Base-by-base conservation (phyloP, 257 asterid genomes). In the Lycium barbarum region DNA sequence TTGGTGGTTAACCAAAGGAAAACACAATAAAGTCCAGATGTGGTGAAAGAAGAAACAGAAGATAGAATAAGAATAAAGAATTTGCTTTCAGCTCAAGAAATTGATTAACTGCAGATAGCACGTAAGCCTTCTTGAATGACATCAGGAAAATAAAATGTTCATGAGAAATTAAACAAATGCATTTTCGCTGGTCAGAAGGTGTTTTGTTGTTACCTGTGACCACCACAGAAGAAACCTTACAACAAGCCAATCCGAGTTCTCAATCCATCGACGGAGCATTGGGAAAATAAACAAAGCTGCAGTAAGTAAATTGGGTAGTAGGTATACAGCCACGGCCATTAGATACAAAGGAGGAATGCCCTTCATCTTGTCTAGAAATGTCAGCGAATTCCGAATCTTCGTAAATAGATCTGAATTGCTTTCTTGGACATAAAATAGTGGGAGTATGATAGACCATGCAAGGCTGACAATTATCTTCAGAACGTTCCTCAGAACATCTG, bases 211-310 rank as follows among this genome's bases (percentile, higher is more conserved):
- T 88, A 96, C 99, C 98, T 96, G 99, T 79, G 99, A 93, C 99
- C 99, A 97, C 99, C 99, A 97, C 10, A 97, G 93, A 87, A 97
- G 93, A 84, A 97, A 90, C 89, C 99, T 89, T 38, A 94, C 85
- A 89, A 94, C 91, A 88, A 89, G 94, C 98, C 98, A 95, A 87
- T 97, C 97, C 17, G 99, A 97, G 83, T 90, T 97, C 93, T 97
- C 99, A 84, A 97, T 97, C 93, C 95, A 94, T 65, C 99, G 95
- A 7, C 98, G 92, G 72, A 97, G 90, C 99, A 95, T 93, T 18
- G 99, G 99, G 83, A 97, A 97, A 72, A 95, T 83, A 87, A 97
- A 97, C 51, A 97, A 87, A 85, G 83, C 86, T 73, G 93, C 93
- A 35, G 93, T 91, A 89, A 97, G 90, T 86, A 89, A 53, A 91